Evolutionary conservation across 2,329 filamentous ascomycete genomes (phyloP).

Genomic region (Penicillium psychrosexuale): DNA sequence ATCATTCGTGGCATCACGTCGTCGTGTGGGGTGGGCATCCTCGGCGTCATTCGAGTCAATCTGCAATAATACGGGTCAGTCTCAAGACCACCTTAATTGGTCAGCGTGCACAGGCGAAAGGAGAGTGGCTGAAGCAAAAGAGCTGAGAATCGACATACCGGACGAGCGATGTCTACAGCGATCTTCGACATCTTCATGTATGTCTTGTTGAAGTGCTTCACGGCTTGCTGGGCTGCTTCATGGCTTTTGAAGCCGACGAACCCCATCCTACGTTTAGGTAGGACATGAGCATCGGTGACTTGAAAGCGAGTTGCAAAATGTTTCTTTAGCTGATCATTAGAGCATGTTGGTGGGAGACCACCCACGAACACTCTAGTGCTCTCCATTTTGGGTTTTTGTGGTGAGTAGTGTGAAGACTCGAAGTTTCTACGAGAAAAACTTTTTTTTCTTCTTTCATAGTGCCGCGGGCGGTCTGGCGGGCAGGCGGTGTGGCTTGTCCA

Average conservation of each 20-base stretch:
- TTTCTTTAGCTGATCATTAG: conserved; percentile 78
- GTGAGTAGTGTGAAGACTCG: conserved; percentile 16
- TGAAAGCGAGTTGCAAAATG: conserved; percentile 77
- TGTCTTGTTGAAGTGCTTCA: conserved; percentile 92
- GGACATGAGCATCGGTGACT: conserved; percentile 89
- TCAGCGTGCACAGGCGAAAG: conserved; percentile 36
- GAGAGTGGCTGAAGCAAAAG: conserved; percentile 13
- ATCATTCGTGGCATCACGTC: conserved; percentile 20
- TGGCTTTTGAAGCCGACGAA: conserved; percentile 90
- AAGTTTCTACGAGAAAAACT: conserved; percentile 12
- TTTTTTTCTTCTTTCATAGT: conserved; percentile 34
- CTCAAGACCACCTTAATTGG: conserved; percentile 39
- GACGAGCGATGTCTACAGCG: conserved; percentile 78
- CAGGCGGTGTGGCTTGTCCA: conserved; percentile 1
- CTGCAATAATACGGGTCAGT: conserved; percentile 41
- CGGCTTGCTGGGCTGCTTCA: conserved; percentile 74
- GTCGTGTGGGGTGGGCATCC: conserved; percentile 25
- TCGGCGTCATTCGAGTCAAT: conserved; percentile 37
- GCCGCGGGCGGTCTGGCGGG: conserved; percentile 33
- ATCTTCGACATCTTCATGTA: conserved; percentile 97
- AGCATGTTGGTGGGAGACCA: conserved; percentile 78
- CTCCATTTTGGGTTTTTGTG: conserved; percentile 54
- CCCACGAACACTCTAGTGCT: conserved; percentile 72
- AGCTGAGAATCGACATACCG: conserved; percentile 55
- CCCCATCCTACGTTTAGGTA: conserved; percentile 84